Evolutionary conservation across 768 basidiomycete genomes (phyloP).

Genomic region (Nidularia sp.): DNA sequence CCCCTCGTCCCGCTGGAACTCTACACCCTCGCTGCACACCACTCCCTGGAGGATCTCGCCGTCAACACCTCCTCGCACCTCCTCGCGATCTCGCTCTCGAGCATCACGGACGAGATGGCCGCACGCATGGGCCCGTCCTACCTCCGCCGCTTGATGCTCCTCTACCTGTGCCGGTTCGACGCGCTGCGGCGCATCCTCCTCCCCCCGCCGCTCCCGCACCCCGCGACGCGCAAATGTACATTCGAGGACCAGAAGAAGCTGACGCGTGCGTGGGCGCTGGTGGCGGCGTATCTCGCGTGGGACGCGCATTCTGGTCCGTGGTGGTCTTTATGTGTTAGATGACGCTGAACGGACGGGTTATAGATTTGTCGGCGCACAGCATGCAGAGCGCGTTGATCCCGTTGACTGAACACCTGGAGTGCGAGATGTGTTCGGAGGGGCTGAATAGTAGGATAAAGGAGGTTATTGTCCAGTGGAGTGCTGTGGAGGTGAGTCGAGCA

Average conservation of each 20-base stretch:
- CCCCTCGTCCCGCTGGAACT: constrained; percentile 31
- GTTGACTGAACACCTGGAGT: constrained; percentile 41
- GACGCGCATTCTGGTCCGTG: constrained; percentile 19
- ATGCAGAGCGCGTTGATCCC: constrained; percentile 48
- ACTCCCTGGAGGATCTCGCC: constrained; percentile 32
- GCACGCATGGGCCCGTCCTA: constrained; percentile 35
- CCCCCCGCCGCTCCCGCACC: constrained; percentile 16
- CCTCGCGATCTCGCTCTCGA: constrained; percentile 24
- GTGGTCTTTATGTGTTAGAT: not conserved
- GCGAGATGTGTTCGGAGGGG: constrained; percentile 36
- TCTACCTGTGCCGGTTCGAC: constrained; percentile 29
- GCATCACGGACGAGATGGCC: constrained; percentile 32
- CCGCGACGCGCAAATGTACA: constrained; percentile 15
- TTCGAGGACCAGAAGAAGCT: constrained; percentile 18
- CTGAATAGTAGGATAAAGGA: constrained; percentile 43
- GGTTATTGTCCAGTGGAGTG: constrained; percentile 48
- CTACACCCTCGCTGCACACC: constrained; percentile 33
- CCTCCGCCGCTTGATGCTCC: constrained; percentile 32
- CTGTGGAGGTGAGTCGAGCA: constrained; percentile 40
- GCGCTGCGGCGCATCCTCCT: constrained; percentile 25
- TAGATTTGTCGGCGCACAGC: constrained; percentile 44
- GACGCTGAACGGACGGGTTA: not conserved
- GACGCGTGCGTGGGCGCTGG: constrained; percentile 24
- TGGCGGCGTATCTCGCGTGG: constrained; percentile 20
- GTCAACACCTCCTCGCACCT: constrained; percentile 31